These are phyloP conservation scores for Rhizoclosmatium sp. DNA, from an alignment of 192 early-diverging fungal genomes.

Conservation along the genomic window DNA sequence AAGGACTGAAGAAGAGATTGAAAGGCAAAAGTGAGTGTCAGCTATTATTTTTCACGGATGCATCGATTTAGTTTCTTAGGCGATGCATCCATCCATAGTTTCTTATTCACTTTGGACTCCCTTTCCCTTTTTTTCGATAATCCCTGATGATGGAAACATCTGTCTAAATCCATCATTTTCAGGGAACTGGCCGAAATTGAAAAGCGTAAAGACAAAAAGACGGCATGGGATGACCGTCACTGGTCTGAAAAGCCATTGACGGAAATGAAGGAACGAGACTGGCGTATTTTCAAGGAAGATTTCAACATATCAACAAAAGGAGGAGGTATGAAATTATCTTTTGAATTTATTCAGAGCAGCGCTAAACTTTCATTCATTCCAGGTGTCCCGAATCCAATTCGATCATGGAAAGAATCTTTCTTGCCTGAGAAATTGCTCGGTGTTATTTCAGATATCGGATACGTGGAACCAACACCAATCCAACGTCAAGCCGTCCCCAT, in stretches of 20 bases:
- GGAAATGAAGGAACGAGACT: slow-evolving; percentile 96
- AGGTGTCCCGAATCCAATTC: slow-evolving; percentile 85
- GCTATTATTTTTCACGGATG: too few species aligned
- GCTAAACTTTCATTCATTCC: background rate
- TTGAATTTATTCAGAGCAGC: background rate
- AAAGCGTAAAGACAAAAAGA: slow-evolving; percentile 69
- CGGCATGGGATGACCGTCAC: slow-evolving; percentile 88
- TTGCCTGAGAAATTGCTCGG: slow-evolving; percentile 75
- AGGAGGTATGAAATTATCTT: slow-evolving; percentile 58
- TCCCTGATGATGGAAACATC: too few species aligned
- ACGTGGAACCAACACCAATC: slow-evolving; percentile 95
- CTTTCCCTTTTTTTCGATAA: too few species aligned
- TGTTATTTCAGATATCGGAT: slow-evolving; percentile 85
- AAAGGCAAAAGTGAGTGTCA: slow-evolving; percentile 53
- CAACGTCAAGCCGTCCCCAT: slow-evolving; percentile 98
- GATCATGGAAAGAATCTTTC: slow-evolving; percentile 86
- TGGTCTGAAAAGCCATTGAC: slow-evolving; percentile 91
- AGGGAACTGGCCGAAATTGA: slow-evolving; percentile 72
- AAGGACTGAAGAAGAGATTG: slow-evolving; percentile 64
- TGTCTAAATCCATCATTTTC: background rate
- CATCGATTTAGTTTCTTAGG: too few species aligned
- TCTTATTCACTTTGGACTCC: too few species aligned
- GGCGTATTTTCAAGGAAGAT: slow-evolving; percentile 99
- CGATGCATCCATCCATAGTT: too few species aligned
- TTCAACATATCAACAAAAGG: slow-evolving; percentile 95